Evolutionary conservation across 345 rosid genomes (phyloP), one percentile per base, ranked within the genome.

Genomic region (Balakata baccata): DNA sequence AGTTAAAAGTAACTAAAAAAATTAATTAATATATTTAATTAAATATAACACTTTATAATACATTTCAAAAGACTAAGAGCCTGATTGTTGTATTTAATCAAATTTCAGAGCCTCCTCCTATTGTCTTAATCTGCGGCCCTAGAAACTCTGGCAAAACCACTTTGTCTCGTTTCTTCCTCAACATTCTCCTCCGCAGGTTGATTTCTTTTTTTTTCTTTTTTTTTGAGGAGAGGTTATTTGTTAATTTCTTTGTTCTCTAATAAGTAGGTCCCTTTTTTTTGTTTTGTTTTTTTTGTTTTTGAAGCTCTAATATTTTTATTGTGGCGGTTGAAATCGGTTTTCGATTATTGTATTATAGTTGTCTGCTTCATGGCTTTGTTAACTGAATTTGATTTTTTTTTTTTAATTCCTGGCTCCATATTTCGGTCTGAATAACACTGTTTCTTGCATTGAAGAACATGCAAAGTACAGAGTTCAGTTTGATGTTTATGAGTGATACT

Each of bases 61-160:
- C n/a, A n/a, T n/a, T n/a, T n/a, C n/a, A n/a, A n/a, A n/a, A n/a
- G n/a, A n/a, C n/a, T n/a, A n/a, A n/a, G n/a, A n/a, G n/a, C n/a
- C n/a, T n/a, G n/a, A n/a, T n/a, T n/a, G n/a, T n/a, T n/a, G n/a
- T n/a, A n/a, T n/a, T n/a, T n/a, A n/a, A n/a, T n/a, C n/a, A n/a
- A n/a, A n/a, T n/a, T n/a, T n/a, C n/a, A n/a, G n/a, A n/a, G 22
- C 83, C 79, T 7, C 88, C 93, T 62, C 89, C 87, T 51, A 18
- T 85, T 60, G 83, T 86, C 47, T 77, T 92, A 11, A 65, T 92
- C 12, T 94, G 98, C 23, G 97, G 98, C 51, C 84, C 97, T 68
- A 90, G 86, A 77, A 90, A 90, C 87, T 81, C 85, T 68, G 99
- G 99, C 77, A 89, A 89, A 74, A 82, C 92, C 74, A 92, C 97